phyloP scores from a whole-genome alignment of 1,284 basidiomycete genomes.

The Puccinia novopanici region DNA sequence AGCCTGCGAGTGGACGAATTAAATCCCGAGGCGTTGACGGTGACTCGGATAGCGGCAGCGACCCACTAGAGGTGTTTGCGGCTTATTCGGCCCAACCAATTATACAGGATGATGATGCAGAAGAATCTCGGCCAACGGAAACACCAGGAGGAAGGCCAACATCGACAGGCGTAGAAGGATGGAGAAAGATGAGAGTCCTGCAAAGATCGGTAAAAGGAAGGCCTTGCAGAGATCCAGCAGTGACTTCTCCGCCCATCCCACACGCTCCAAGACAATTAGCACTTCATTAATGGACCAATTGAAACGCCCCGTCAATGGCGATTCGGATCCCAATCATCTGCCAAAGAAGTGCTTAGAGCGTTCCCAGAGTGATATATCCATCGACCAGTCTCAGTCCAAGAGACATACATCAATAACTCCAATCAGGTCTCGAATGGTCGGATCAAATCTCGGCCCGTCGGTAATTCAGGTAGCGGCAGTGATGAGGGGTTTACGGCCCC shows the following conservation, averaged over 20 bases:
- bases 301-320: slow-evolving; percentile 20
- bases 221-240: neutral
- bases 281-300: neutral
- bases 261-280: neutral
- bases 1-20: neutral
- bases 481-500: neutral
- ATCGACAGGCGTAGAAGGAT: no score
- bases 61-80: no score
- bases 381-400: no score
- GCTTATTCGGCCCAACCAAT: no score
- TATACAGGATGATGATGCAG: no score
- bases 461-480: neutral
- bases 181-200: no score
- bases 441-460: neutral
- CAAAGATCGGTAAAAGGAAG: neutral
- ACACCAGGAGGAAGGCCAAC: no score
- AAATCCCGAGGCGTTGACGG: neutral
- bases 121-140: no score
- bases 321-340: neutral
- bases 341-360: neutral
- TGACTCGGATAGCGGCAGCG: neutral
- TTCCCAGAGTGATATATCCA: neutral
- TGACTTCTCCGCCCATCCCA: neutral
- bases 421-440: neutral
- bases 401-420: neutral